Percentiles rank a stretch among this genome's conserved stretches.
phyloP scores from a whole-genome alignment of 345 rosid genomes.

The Pugionium dolabratum region DNA sequence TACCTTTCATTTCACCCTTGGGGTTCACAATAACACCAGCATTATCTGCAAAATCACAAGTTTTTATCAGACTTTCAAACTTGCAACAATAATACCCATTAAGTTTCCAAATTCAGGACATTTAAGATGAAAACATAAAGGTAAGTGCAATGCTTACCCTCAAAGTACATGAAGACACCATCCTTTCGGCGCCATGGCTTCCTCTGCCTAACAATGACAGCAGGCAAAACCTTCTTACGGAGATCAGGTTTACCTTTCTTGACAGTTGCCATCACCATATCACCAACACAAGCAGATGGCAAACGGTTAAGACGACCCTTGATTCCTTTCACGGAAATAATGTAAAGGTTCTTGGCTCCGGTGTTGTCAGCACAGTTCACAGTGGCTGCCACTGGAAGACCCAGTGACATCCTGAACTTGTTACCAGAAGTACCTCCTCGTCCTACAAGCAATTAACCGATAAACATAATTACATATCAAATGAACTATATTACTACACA shows the following conservation, averaged over 20 bases:
- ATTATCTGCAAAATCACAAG: slow-evolving; percentile 50
- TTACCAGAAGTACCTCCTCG: slow-evolving; percentile 47
- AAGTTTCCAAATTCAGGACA: neutral
- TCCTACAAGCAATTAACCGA: slow-evolving; percentile 14
- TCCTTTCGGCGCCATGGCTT: slow-evolving; percentile 54
- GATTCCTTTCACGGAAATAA: slow-evolving; percentile 47
- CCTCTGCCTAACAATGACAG: slow-evolving; percentile 50
- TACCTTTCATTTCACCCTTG: slow-evolving; percentile 89
- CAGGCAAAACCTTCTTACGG: slow-evolving; percentile 49
- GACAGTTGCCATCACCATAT: slow-evolving; percentile 48
- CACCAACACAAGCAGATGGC: slow-evolving; percentile 47
- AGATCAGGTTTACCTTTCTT: slow-evolving; percentile 50
- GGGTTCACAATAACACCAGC: slow-evolving; percentile 84
- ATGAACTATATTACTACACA: neutral
- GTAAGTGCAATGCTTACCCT: slow-evolving; percentile 12
- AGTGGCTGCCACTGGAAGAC: slow-evolving; percentile 48
- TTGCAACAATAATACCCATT: too few relatives aligned
- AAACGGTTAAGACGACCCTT: slow-evolving; percentile 48
- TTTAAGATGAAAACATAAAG: neutral
- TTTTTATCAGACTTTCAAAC: neutral
- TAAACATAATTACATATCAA: neutral
- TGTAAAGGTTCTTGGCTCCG: slow-evolving; percentile 45
- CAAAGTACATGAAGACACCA: slow-evolving; percentile 48
- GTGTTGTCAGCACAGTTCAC: slow-evolving; percentile 50
- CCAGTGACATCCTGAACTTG: slow-evolving; percentile 50